Conservation (phyloP, 2,329 filamentous ascomycete genomes). For the Hyphodiscus sp. region DNA sequence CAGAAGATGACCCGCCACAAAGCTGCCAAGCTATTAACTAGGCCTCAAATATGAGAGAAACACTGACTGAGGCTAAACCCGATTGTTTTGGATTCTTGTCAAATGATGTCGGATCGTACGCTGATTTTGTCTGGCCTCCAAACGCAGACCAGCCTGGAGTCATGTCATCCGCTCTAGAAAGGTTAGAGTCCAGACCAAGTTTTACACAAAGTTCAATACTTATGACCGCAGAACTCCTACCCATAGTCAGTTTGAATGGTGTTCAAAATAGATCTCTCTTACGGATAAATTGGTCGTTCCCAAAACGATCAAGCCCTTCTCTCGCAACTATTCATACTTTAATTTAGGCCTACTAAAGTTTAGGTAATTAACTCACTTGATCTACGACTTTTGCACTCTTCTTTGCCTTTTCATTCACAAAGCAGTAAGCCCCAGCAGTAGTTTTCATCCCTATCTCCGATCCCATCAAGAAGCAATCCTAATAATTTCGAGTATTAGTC, state of each 20-base stretch:
- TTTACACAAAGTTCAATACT: too few relatives aligned
- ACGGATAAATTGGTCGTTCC: too few relatives aligned
- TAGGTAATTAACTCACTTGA: neutral
- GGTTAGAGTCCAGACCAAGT: too few relatives aligned
- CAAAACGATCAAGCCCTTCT: too few relatives aligned
- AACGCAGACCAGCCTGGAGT: conserved; percentile 56
- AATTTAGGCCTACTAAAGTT: neutral
- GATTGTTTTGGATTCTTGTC: too few relatives aligned
- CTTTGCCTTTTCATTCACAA: conserved; percentile 37
- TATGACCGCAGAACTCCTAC: too few relatives aligned
- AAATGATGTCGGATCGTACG: conserved; percentile 9
- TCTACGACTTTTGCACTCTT: neutral
- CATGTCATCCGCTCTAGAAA: conserved; percentile 48
- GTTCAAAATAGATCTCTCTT: too few relatives aligned
- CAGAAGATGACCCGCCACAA: neutral
- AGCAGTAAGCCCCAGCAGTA: conserved; percentile 53
- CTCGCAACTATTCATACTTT: neutral
- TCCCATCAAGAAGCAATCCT: conserved; percentile 46
- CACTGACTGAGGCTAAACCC: too few relatives aligned
- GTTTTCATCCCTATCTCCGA: conserved; percentile 46
- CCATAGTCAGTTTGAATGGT: too few relatives aligned
- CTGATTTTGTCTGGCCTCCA: conserved; percentile 47
- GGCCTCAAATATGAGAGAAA: neutral
- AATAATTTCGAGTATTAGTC: too few relatives aligned
- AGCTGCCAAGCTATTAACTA: neutral